Evolutionary conservation across 2,329 filamentous ascomycete species (phyloP).

Genomic region (Onygenales sp.): DNA sequence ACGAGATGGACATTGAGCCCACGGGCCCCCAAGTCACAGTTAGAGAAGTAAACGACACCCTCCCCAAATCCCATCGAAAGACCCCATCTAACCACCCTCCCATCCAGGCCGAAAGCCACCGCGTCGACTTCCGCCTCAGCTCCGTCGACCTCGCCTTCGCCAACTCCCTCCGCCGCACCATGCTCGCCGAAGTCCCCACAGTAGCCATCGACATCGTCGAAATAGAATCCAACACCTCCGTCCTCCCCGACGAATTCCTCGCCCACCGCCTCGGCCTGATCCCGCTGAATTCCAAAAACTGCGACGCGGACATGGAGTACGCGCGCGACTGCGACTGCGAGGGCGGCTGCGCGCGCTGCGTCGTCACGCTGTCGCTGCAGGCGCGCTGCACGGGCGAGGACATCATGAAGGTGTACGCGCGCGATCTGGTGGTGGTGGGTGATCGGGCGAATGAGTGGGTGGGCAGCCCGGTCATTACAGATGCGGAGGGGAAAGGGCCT

Average conservation of each 20-base stretch:
- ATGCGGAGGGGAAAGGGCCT: conserved; percentile 69
- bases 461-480: conserved; percentile 73
- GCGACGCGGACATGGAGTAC: conserved; percentile 71
- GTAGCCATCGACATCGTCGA: conserved; percentile 91
- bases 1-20: conserved; percentile 38
- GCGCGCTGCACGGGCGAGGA: conserved; percentile 78
- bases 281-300: conserved; percentile 82
- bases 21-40: conserved; percentile 39
- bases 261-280: conserved; percentile 83
- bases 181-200: conserved; percentile 88
- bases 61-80: not conserved
- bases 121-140: conserved; percentile 84
- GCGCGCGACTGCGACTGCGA: conserved; percentile 95
- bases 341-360: conserved; percentile 86
- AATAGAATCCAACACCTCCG: conserved; percentile 91
- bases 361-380: conserved; percentile 72
- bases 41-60: conserved; percentile 27
- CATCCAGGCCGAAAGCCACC: conserved; percentile 61
- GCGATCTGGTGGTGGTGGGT: conserved; percentile 68
- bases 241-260: conserved; percentile 95
- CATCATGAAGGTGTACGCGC: conserved; percentile 88
- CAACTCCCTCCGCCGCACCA: conserved; percentile 93
- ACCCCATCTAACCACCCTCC: conserved; percentile 4
- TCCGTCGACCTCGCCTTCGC: conserved; percentile 87
- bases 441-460: conserved; percentile 63